Percentiles rank a stretch among this genome's conserved stretches.
Conservation (phyloP, 495 filamentous ascomycete species). For the Penicillium psychrofluorescens region DNA sequence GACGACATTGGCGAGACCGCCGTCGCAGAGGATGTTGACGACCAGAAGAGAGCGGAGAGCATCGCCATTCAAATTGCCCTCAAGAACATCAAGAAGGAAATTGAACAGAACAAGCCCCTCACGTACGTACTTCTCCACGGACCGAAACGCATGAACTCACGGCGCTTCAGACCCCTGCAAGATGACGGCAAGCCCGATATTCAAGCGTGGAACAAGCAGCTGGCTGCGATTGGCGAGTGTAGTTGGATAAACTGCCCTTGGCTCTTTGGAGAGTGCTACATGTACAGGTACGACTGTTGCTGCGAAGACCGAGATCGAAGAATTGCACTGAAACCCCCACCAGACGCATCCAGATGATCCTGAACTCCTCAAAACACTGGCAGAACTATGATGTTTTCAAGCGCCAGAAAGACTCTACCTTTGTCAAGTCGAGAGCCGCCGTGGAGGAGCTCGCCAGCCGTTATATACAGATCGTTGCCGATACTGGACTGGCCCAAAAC, state of each 20-base stretch:
- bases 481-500: conserved; percentile 22
- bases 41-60: no score
- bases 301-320: no score
- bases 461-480: conserved; percentile 52
- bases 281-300: conserved; percentile 60
- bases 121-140: conserved; percentile 46
- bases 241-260: conserved; percentile 80
- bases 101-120: conserved; percentile 81
- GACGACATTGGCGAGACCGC: no score
- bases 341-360: conserved; percentile 69
- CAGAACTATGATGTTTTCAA: conserved; percentile 87
- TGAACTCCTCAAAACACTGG: conserved; percentile 79
- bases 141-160: not conserved
- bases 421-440: conserved; percentile 84
- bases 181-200: conserved; percentile 80
- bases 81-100: conserved; percentile 97
- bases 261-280: conserved; percentile 90
- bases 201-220: conserved; percentile 74
- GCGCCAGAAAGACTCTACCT: conserved; percentile 85
- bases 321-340: conserved; percentile 20
- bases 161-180: conserved; percentile 55
- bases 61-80: no score
- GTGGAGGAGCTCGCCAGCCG: conserved; percentile 87
- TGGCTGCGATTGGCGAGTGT: conserved; percentile 66
- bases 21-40: no score